Base-by-base conservation (phyloP, 2,329 filamentous ascomycete genomes). In the Fusarium marasasianum region DNA sequence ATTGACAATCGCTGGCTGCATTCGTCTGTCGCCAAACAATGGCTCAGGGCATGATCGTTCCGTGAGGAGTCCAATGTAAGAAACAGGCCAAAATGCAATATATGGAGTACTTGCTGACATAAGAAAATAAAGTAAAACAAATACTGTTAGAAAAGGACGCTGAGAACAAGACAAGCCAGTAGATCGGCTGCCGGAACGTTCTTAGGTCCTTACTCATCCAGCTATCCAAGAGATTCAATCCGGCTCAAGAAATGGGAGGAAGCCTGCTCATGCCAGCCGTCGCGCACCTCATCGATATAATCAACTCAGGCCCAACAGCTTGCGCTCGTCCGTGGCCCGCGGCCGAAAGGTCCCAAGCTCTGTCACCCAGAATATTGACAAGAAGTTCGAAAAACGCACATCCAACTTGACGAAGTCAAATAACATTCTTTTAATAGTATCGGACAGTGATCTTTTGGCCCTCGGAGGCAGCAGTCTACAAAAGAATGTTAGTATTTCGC, bases 401-500 rank as follows among this genome's bases (percentile, higher is more conserved):
- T 71, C 65, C 45, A 53, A 72, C 74, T 71, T 74, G 22, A 71
- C 69, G 37, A 1, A 38, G 55, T 58, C 47, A 54, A 69, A 29
- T 31, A 45, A 55, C 37, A 41, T 51, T 58, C 29, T 40, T 53
- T 77, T 81, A 82, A 76, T 82, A 86, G 79, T 86, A 87, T 63
- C 82, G 84, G 74, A 89, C 81, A 66, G 81, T 79, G 35, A 84
- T 86, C 41, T 77, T 81, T 71, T 84, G 84, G 63, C 85, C 84
- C 18, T 74, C 51, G n/a, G 71, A 72, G 73, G 88, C 78, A 43
- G 81, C 82, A 38, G 86, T 86, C 87, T 89, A 62, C 56, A 48
- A 51, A 26, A 31, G 47, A 50, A 41, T 41, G 74, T 80, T 72
- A 79, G 76, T 40, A 29, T 45, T 43, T 29, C 11, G 13, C 29